phyloP scores from a whole-genome alignment of 164 flowering plant genomes.

The Chloranthus sessilifolius region DNA sequence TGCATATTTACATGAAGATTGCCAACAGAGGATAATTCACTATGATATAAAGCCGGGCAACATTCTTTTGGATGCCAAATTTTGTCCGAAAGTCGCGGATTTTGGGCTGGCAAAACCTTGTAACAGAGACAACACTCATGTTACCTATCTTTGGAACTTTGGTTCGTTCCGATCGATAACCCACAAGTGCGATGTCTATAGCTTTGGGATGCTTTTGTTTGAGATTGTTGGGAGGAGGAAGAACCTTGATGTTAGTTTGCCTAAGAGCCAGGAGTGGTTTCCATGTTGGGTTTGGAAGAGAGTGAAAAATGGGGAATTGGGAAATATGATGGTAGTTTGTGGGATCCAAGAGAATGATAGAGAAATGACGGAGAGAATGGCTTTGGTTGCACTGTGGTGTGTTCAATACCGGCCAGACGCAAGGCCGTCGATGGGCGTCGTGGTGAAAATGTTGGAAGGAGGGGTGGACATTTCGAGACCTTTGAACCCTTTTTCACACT shows the following conservation, averaged over 20 bases:
- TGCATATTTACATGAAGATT: conserved; percentile 19
- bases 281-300: conserved; percentile 10
- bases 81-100: conserved; percentile 16
- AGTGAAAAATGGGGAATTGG: conserved; percentile 5
- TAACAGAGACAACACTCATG: conserved; percentile 12
- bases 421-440: conserved; percentile 14
- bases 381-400: conserved; percentile 16
- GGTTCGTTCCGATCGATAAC: conserved; percentile 10
- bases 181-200: conserved; percentile 21
- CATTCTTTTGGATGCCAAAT: conserved; percentile 12
- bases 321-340: neutral
- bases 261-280: conserved; percentile 11
- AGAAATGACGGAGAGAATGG: conserved; percentile 6
- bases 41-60: conserved; percentile 24
- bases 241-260: conserved; percentile 4
- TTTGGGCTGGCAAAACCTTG: conserved; percentile 21
- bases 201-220: conserved; percentile 23
- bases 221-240: conserved; percentile 19
- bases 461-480: conserved; percentile 4
- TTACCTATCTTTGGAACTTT: conserved; percentile 9
- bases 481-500: conserved; percentile 6
- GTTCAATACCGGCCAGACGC: conserved; percentile 10
- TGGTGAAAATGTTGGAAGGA: conserved; percentile 20
- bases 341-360: conserved; percentile 5
- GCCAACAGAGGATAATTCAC: conserved; percentile 20